Evolutionary conservation across 257 asterid genomes (phyloP).

Genomic region (Ocimum tenuiflorum): DNA sequence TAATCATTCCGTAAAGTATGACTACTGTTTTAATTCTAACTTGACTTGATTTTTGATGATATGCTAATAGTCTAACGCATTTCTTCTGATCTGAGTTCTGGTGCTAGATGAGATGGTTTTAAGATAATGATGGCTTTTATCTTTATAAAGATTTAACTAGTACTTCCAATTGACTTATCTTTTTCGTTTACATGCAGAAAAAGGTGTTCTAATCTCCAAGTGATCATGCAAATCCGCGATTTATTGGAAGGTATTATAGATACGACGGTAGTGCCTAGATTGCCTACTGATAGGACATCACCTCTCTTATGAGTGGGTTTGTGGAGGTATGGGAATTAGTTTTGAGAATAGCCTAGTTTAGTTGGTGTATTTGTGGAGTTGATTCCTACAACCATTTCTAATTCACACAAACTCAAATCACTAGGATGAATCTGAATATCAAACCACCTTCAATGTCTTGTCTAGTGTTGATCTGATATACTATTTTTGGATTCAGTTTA

Average conservation of each 20-base stretch:
- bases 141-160: slow-evolving; percentile 6
- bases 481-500: neutral
- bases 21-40: slow-evolving; percentile 1
- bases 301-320: slow-evolving; percentile 27
- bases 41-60: slow-evolving; percentile 16
- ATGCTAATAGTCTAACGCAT: slow-evolving; percentile 7
- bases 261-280: slow-evolving; percentile 33
- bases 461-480: neutral
- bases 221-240: slow-evolving; percentile 14
- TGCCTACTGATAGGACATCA: slow-evolving; percentile 29
- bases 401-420: slow-evolving; percentile 1
- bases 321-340: slow-evolving; percentile 17
- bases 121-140: slow-evolving; percentile 17
- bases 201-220: slow-evolving; percentile 20
- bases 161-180: slow-evolving; percentile 13
- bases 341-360: neutral
- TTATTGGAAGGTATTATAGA: slow-evolving; percentile 20
- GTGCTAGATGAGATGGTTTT: slow-evolving; percentile 18
- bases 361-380: neutral
- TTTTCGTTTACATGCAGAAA: slow-evolving; percentile 29
- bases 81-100: slow-evolving; percentile 8
- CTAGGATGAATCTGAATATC: neutral
- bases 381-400: neutral
- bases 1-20: slow-evolving; percentile 13
- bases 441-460: neutral